phyloP scores from a whole-genome alignment of 2,329 filamentous ascomycete species.

The Aspergillaceae sp. region DNA sequence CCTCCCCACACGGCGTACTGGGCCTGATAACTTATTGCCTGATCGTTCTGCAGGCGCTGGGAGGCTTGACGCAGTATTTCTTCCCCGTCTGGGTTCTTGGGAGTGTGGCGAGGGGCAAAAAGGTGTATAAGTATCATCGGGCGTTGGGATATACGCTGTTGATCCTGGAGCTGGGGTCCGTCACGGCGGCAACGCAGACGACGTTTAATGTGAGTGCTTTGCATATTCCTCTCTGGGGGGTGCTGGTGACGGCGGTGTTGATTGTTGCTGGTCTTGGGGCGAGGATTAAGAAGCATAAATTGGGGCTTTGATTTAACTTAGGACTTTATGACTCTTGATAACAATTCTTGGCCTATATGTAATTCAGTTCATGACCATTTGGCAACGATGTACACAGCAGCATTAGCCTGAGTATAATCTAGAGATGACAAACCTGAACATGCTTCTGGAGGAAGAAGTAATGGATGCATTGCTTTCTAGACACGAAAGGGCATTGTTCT shows the following conservation, averaged over 20 bases:
- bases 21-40: conserved; percentile 67
- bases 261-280: conserved; percentile 65
- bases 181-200: conserved; percentile 68
- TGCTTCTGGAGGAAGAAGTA: too few species aligned
- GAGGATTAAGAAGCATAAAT: conserved; percentile 72
- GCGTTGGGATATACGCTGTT: conserved; percentile 65
- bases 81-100: conserved; percentile 62
- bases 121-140: conserved; percentile 84
- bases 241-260: conserved; percentile 57
- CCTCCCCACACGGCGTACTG: conserved; percentile 70
- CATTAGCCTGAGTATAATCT: too few species aligned
- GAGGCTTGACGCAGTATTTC: conserved; percentile 79
- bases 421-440: background rate
- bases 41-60: conserved; percentile 62
- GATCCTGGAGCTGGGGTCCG: conserved; percentile 61
- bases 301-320: conserved; percentile 43
- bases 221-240: conserved; percentile 67
- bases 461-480: too few species aligned
- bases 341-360: background rate
- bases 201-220: conserved; percentile 61
- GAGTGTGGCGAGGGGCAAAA: conserved; percentile 68
- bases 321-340: background rate
- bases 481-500: too few species aligned
- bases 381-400: too few species aligned
- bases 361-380: background rate